Base-by-base conservation (phyloP, 805 yeast species). In the Tetrapisispora pingtungensis region DNA sequence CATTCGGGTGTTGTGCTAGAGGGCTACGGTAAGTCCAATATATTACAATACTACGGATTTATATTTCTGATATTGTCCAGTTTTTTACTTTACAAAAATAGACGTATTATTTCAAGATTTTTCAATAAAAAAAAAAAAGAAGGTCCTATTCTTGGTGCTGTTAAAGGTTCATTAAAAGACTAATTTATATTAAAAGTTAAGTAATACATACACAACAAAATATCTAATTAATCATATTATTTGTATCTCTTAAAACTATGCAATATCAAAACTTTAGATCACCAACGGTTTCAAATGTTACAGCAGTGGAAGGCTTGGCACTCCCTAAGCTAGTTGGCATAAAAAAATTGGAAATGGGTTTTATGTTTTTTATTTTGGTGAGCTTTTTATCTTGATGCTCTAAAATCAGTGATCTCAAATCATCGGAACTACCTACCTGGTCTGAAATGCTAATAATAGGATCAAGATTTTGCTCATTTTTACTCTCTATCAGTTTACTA, bases 351-450 rank as follows among this genome's bases (percentile, higher is more conserved):
- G 22, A 27, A 6, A 22, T 15, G 5, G 15, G 5, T 4, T 36
- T 24, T 6, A 13, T 22, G 5, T 7, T 10, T 20, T n/a, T n/a
- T n/a, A 7, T 7, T 36, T n/a, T 22, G 6, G 5, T 10, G 14
- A 36, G 19, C 20, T 31, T 51, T 48, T 39, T 49, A 53, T 34
- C 47, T 49, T 46, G 52, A 43, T 37, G 33, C n/a, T 37, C 56
- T 10, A 42, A 17, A 10, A 24, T 35, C 10, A 42, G 37, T 18
- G 48, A 51, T 10, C 20, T n/a, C 15, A 36, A 7, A n/a, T 22
- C 30, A 7, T 36, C 39, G 7, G 39, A 36, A 36, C 13, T 15
- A 14, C n/a, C 7, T 20, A 6, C 17, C 7, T 20, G 37, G 15
- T 20, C 13, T 22, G 26, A 22, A 5, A 22, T 6, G 26, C 8